Evolutionary conservation across 1,284 basidiomycete species (phyloP).

Genomic region (Trametes sp.): DNA sequence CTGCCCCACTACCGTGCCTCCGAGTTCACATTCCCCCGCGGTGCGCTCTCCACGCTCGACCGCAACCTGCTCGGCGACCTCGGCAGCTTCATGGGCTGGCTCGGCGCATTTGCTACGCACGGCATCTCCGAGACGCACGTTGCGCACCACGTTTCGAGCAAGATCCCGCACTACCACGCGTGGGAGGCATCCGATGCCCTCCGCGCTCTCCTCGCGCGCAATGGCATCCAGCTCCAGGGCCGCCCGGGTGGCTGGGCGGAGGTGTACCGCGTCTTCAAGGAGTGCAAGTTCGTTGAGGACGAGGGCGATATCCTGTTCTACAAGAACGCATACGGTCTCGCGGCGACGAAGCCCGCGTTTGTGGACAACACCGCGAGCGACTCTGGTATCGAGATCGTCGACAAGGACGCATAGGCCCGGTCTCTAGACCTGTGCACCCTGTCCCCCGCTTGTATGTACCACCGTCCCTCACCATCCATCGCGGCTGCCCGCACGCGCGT

Average conservation of each 20-base stretch:
- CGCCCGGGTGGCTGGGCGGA: slow-evolving; percentile 81
- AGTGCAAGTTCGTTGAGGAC: slow-evolving; percentile 94
- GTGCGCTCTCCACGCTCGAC: slow-evolving; percentile 61
- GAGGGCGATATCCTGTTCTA: slow-evolving; percentile 92
- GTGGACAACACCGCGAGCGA: slow-evolving; percentile 75
- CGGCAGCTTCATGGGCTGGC: slow-evolving; percentile 77
- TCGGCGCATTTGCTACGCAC: slow-evolving; percentile 81
- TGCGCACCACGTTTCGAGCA: slow-evolving; percentile 89
- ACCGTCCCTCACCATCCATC: not conserved
- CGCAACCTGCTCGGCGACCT: slow-evolving; percentile 66
- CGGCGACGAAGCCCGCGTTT: slow-evolving; percentile 71
- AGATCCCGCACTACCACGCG: slow-evolving; percentile 93
- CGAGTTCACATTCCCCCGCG: slow-evolving; percentile 60
- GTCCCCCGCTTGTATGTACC: not conserved
- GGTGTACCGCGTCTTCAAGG: slow-evolving; percentile 74
- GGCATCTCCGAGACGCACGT: slow-evolving; percentile 96
- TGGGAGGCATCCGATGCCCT: slow-evolving; percentile 95
- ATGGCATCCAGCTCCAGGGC: slow-evolving; percentile 68
- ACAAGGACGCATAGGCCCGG: slow-evolving; percentile 44
- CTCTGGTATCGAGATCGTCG: slow-evolving; percentile 83
- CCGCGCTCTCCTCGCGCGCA: slow-evolving; percentile 77
- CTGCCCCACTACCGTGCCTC: slow-evolving; percentile 47
- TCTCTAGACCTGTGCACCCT: not conserved
- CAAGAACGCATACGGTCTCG: slow-evolving; percentile 87
- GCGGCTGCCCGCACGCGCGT: not conserved